Evolutionary conservation across 345 rosid species (phyloP), one percentile per base, ranked within the genome.

Genomic region (Eutrema heterophyllum): DNA sequence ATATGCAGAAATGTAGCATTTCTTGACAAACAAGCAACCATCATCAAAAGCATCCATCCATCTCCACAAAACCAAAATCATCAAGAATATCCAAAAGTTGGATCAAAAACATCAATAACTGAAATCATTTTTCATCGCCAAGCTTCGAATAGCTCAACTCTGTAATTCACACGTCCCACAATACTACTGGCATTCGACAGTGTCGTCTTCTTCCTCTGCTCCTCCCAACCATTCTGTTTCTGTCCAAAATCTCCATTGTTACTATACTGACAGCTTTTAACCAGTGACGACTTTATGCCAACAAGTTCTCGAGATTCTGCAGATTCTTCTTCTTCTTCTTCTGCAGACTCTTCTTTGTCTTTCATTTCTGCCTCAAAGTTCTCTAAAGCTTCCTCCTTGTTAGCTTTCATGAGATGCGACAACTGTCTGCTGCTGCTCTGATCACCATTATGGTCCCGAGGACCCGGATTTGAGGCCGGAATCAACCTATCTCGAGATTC

Each of bases 141-240:
- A 59, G 95, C 96, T 80, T 89, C 93, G n/a, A 77, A 71, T n/a
- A 84, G 73, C 72, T 91, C 95, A 1, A 80, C 70, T 79, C 93
- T 84, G n/a, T 85, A 78, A 78, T 85, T 89, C 74, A 88, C 75
- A 7, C 79, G 77, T 36, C 86, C 83, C 15, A 78, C 76, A 38
- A 86, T 82, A 50, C 77, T 77, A 66, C 44, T 65, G 33, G 14
- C 77, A 62, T 74, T 83, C 86, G 71, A 75, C 83, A 67, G 74
- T 71, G 64, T 83, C 79, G 24, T 70, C 75, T 16, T 75, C 45
- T 65, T 78, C 65, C 46, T 81, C 75, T 26, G 77, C 65, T 21
- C 56, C 24, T 70, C 48, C 77, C 62, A 72, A 40, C 75, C 58
- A 16, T 13, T 76, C 26, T 74, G 43, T 41, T 64, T 78, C 72